A percentile compares a stretch with the other conserved stretches of the same genome.
These are phyloP conservation scores for Tremellales sp. DNA, from an alignment of 1,284 basidiomycete species.

Conservation along the genomic window DNA sequence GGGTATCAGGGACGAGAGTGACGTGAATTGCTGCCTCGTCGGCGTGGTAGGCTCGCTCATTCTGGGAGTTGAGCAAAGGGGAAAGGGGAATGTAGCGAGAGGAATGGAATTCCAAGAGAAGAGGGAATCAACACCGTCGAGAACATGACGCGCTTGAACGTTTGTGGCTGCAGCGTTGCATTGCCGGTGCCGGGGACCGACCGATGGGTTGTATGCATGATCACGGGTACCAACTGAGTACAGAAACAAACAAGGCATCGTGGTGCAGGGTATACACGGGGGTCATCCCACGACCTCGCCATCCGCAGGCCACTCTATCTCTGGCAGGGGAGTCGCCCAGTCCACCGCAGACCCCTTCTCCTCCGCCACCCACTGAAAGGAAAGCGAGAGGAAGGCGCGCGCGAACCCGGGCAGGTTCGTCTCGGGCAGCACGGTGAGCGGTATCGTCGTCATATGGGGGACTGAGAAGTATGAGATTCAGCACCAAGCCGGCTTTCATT, in stretches of 20 bases:
- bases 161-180: no score
- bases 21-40: constrained; percentile 34
- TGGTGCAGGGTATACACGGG: no score
- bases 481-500: background rate
- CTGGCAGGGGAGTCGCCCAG: constrained; percentile 36
- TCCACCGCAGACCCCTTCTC: constrained; percentile 27
- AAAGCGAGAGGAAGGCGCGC: constrained; percentile 38
- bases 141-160: no score
- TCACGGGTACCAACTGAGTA: no score
- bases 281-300: no score
- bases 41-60: constrained; percentile 8
- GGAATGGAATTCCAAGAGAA: no score
- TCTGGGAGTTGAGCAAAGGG: constrained; percentile 2
- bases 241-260: no score
- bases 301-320: constrained; percentile 37
- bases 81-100: no score
- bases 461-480: constrained; percentile 15
- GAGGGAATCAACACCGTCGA: no score
- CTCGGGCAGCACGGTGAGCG: constrained; percentile 33
- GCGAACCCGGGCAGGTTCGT: constrained; percentile 45
- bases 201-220: no score
- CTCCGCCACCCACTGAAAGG: constrained; percentile 35
- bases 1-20: constrained; percentile 31
- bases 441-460: constrained; percentile 27
- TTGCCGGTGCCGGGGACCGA: no score